A percentile compares a stretch with the other conserved stretches of the same genome.
Conservation (phyloP, 129 eudicot species). For the Oenanthe sinensis region DNA sequence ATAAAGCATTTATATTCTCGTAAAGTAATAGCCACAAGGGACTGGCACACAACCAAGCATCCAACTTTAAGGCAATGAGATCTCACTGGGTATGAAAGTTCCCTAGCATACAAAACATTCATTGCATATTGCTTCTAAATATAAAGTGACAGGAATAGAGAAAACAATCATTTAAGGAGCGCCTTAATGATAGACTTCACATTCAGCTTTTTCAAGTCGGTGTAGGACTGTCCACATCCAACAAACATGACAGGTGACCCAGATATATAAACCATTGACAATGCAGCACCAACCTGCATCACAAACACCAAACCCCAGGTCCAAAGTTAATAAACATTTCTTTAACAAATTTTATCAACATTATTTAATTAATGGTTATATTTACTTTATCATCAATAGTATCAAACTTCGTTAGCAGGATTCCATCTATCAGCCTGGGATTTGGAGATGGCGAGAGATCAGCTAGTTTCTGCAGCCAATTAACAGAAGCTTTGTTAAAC, state of each 20-base stretch:
- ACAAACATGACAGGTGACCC: constrained; percentile 99
- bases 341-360: neutral
- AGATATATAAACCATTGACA: constrained; percentile 95
- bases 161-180: constrained; percentile 54
- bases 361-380: neutral
- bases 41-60: neutral
- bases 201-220: constrained; percentile 90
- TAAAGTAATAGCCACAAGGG: neutral
- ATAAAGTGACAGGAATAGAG: neutral
- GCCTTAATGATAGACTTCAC: constrained; percentile 92
- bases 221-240: constrained; percentile 97
- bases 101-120: neutral
- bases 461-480: constrained; percentile 63
- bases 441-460: constrained; percentile 75
- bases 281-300: constrained; percentile 95
- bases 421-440: constrained; percentile 96
- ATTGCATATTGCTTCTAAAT: neutral
- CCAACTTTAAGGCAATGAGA: neutral
- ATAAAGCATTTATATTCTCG: neutral
- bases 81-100: neutral
- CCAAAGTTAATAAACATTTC: neutral
- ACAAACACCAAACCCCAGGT: constrained; percentile 1
- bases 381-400: constrained; percentile 88
- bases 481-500: neutral
- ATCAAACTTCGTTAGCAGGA: constrained; percentile 95